Conservation (phyloP, 2,329 filamentous ascomycete species). For the Alternaria longipes region DNA sequence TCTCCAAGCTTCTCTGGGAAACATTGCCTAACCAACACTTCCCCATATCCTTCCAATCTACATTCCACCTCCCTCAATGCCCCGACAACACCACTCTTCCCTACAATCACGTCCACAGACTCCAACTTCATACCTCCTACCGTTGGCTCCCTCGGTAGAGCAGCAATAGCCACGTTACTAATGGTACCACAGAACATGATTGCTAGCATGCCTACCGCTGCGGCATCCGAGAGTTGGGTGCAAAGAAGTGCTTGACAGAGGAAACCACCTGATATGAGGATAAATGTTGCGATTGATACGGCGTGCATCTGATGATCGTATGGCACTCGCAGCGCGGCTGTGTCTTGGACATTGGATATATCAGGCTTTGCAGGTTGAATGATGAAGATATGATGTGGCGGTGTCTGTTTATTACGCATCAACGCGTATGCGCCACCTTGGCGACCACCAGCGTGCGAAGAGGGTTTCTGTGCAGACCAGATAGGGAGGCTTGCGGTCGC, state of each 20-base stretch:
- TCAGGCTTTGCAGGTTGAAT: background rate
- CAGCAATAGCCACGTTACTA: background rate
- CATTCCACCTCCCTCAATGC: background rate
- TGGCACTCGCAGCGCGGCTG: background rate
- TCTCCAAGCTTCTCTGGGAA: background rate
- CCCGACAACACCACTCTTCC: too few species aligned
- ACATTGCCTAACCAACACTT: background rate
- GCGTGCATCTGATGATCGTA: background rate
- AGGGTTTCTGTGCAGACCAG: background rate
- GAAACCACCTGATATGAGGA: background rate
- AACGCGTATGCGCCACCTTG: background rate
- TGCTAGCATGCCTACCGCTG: background rate
- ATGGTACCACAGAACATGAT: background rate
- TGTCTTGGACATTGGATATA: background rate
- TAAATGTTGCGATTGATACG: background rate
- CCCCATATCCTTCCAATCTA: background rate
- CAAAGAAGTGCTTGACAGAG: background rate
- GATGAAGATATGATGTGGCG: background rate
- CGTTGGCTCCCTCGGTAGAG: background rate
- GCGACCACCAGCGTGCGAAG: too few species aligned
- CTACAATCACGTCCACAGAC: background rate
- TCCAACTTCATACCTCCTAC: background rate
- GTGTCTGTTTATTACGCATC: background rate
- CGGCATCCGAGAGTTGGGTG: background rate
- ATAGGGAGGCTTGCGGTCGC: background rate